These are phyloP conservation scores for Cymodocea nodosa DNA, from an alignment of 116 monocot genomes.

Conservation along the genomic window DNA sequence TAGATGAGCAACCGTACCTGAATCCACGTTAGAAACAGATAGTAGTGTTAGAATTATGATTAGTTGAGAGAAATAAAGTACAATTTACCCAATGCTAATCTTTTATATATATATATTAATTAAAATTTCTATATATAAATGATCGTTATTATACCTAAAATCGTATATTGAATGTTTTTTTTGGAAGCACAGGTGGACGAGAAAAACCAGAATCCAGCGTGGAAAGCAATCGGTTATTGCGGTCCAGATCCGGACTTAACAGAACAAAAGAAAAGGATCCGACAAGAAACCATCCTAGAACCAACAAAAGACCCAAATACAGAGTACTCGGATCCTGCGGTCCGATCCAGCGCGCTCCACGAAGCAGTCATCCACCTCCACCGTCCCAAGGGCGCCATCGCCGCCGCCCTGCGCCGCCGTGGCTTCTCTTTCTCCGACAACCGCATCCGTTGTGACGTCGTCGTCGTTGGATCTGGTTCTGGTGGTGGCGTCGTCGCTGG, in stretches of 20 bases:
- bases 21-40: too few relatives aligned
- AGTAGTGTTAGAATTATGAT: too few relatives aligned
- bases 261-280: background rate
- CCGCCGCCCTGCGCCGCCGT: conserved; percentile 10
- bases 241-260: conserved; percentile 42
- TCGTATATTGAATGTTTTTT: too few relatives aligned
- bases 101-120: too few relatives aligned
- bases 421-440: conserved; percentile 17
- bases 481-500: conserved; percentile 57
- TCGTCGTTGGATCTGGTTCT: too few relatives aligned
- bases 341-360: conserved; percentile 1
- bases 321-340: background rate
- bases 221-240: conserved; percentile 59
- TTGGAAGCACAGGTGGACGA: conserved; percentile 27
- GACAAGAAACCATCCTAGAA: too few relatives aligned
- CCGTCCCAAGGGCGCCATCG: conserved; percentile 1
- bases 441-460: too few relatives aligned
- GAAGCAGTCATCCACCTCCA: conserved; percentile 12
- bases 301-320: background rate
- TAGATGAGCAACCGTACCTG: too few relatives aligned
- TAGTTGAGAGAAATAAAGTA: too few relatives aligned
- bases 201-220: conserved; percentile 39
- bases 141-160: too few relatives aligned
- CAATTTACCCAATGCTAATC: too few relatives aligned
- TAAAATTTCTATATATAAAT: too few relatives aligned